Evolutionary conservation across 176 grass and related monocot species (phyloP), one percentile per base, ranked within the genome.

Genomic region (Bolboschoenus planiculmis): DNA sequence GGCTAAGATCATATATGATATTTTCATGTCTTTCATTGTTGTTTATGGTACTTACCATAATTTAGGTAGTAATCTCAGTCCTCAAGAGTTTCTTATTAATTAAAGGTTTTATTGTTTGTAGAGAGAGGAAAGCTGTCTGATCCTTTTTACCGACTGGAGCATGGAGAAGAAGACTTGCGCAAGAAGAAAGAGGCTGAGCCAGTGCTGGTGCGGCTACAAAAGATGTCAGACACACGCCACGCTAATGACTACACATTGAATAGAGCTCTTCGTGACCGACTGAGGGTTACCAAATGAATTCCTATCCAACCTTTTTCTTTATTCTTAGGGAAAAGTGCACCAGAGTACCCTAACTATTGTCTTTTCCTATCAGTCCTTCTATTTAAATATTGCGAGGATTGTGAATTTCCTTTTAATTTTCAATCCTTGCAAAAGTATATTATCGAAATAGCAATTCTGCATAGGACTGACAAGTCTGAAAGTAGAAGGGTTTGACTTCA

Each of bases 101-200:
- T 73, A 79, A 64, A 78, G 74, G 3, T 53, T 78, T 65, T 70
- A 37, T 3, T 85, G 73, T 66, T n/a, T 80, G 43, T 87, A 97
- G 96, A 99, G 84, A 88, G 86, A 87, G 96, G 93, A 61, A 99
- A 95, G 86, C 89, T 99, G 18, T 87, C 83, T 0, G 96, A 99
- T 85, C 96, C 96, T 43, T 95, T 99, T 88, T 95, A 99, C 79
- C 84, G 89, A 73, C 92, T 99, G 20, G 96, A 99, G 51, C 96
- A 99, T 81, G 92, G 91, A 75, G 96, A 90, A 90, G 92, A 93
- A 86, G 92, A 99, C 90, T 44, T 91, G 74, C 68, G 86, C 21
- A 95, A 99, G 86, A 99, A 99, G 89, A 99, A 95, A 91, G 96
- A 93, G 86, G 87, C 86, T 39, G 96, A 95, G 2, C 96, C 96